phyloP scores from a whole-genome alignment of 164 flowering plant species.

The Aristolochia contorta region DNA sequence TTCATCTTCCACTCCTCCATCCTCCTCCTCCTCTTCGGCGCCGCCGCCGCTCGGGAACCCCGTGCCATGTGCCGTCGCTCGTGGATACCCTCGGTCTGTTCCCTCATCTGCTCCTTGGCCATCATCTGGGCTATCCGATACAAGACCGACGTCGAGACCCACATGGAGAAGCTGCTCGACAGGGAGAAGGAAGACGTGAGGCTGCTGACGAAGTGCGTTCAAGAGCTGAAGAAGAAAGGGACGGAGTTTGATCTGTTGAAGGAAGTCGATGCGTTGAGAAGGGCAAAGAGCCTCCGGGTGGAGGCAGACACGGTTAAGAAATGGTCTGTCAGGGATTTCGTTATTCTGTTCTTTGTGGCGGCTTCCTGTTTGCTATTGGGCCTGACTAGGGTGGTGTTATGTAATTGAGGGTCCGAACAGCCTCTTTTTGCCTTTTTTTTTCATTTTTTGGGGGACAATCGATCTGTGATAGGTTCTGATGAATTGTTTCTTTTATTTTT shows the following conservation, averaged over 20 bases:
- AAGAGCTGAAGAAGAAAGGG: conserved; percentile 85
- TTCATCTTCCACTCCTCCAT: conserved; percentile 74
- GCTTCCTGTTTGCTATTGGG: conserved; percentile 57
- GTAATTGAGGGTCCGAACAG: conserved; percentile 19
- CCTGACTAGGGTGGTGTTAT: conserved; percentile 56
- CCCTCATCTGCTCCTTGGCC: conserved; percentile 62
- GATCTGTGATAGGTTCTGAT: not conserved
- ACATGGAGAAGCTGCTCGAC: conserved; percentile 64
- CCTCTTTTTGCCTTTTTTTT: not conserved
- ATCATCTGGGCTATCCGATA: conserved; percentile 83
- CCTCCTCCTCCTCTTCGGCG: conserved; percentile 60
- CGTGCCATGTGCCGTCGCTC: conserved; percentile 39
- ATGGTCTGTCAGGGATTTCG: conserved; percentile 86
- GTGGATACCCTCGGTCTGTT: conserved; percentile 77
- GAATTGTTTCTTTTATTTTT: not conserved
- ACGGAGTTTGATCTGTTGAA: conserved; percentile 79
- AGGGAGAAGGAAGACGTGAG: conserved; percentile 80
- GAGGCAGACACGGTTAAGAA: conserved; percentile 49
- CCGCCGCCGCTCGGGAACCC: conserved; percentile 19
- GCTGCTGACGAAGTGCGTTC: conserved; percentile 67
- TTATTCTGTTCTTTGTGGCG: conserved; percentile 54
- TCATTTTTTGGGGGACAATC: not conserved
- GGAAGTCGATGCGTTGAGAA: conserved; percentile 81
- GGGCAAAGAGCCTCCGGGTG: conserved; percentile 83
- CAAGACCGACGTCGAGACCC: conserved; percentile 66